These are phyloP conservation scores for Rutstroemia sp. DNA, from an alignment of 2,329 filamentous ascomycete species.

Conservation along the genomic window DNA sequence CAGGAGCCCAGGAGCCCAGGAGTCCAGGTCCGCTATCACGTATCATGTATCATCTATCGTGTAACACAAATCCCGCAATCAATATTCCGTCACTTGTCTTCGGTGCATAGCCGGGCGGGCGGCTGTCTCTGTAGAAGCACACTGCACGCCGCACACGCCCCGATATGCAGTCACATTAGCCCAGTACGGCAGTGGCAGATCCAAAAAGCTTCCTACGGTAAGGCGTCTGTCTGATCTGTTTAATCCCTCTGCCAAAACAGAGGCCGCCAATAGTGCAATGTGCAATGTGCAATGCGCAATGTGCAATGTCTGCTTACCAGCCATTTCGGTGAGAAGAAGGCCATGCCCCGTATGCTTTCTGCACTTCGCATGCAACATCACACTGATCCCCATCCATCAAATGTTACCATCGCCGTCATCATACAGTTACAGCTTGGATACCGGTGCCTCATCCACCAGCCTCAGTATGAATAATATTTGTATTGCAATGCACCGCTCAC, in stretches of 20 bases:
- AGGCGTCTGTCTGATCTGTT: too few species aligned
- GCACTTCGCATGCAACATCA: conserved; percentile 5
- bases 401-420: not conserved
- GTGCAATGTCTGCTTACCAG: not conserved
- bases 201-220: too few species aligned
- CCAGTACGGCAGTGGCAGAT: not conserved
- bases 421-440: not conserved
- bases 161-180: not conserved
- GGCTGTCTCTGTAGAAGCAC: too few species aligned
- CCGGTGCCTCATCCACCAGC: not conserved
- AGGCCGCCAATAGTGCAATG: too few species aligned
- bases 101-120: not conserved
- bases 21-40: not conserved
- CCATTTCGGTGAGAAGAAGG: conserved; percentile 5
- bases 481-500: not conserved
- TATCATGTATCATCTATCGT: not conserved
- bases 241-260: too few species aligned
- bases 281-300: not conserved
- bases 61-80: not conserved
- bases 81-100: not conserved
- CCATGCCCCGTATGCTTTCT: conserved; percentile 3
- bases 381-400: not conserved
- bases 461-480: not conserved
- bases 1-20: too few species aligned
- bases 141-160: not conserved